These are phyloP conservation scores for Phoma sp. DNA, from an alignment of 2,329 filamentous ascomycete genomes.

Conservation along the genomic window DNA sequence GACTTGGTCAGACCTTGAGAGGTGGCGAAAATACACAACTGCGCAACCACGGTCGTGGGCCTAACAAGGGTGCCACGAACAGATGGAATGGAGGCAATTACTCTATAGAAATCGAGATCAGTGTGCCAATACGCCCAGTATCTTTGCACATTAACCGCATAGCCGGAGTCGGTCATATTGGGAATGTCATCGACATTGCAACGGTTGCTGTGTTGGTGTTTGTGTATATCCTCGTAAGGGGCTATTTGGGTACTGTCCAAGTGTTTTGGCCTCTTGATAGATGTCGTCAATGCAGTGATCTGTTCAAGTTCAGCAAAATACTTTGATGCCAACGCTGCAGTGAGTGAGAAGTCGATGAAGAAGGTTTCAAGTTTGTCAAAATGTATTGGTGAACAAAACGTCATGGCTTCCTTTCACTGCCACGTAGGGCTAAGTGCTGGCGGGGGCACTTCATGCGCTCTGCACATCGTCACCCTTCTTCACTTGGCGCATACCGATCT, in stretches of 20 bases:
- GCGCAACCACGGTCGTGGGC: constrained; percentile 12
- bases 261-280: background rate
- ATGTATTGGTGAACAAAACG: background rate
- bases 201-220: constrained; percentile 12
- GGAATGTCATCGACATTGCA: constrained; percentile 17
- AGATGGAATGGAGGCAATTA: constrained; percentile 15
- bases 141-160: background rate
- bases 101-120: constrained; percentile 7
- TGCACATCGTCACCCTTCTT: constrained; percentile 15
- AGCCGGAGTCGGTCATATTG: constrained; percentile 8
- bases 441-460: constrained; percentile 2
- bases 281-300: background rate
- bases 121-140: constrained; percentile 6
- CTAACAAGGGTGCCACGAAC: constrained; percentile 18
- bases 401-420: background rate
- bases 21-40: constrained; percentile 1
- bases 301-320: background rate
- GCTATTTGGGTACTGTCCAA: background rate
- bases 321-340: background rate
- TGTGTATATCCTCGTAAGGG: background rate
- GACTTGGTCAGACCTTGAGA: background rate
- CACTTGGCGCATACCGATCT: constrained; percentile 28
- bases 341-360: background rate
- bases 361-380: background rate
- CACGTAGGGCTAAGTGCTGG: background rate